Evolutionary conservation across 2,329 filamentous ascomycete species (phyloP), one percentile per base, ranked within the genome.

Genomic region (Aspergillus versicolor): DNA sequence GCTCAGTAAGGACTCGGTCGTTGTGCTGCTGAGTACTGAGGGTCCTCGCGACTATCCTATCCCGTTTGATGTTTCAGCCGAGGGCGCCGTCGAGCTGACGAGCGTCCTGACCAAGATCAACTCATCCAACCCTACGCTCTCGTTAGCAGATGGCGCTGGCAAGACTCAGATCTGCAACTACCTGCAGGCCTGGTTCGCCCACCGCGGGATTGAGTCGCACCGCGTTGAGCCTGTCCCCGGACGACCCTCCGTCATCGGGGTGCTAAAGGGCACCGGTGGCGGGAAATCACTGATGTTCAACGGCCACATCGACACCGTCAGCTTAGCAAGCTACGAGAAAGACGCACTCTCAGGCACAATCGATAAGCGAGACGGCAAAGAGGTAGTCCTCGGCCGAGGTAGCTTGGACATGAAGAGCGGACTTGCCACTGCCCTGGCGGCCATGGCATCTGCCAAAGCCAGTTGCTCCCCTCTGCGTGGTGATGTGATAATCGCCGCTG

Each of bases 1-100:
- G 0, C 62, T 82, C 0, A 70, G 70, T 7, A 63, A 70, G 0
- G 72, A 84, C n/a, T 81, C 84, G 0, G 77, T 86, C 0, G 79
- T 91, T 0, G 80, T 91, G 1, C 69, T 91, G 1, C 80, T 90
- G 42, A 87, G 83, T 60, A 91, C 88, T 0, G 87, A 90, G 68
- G 86, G 86, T 0, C 64, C 66, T 8, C 78, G 87, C 38, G 75
- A 80, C 2, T 88, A 89, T 60, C 49, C 63, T 0, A 57, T 69
- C 9, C 82, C 82, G 0, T 56, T 59, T 4, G 69, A 75, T 30
- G 77, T 82, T 0, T 74, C 74, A 1, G 58, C 62, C 3, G 75
- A 81, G 5, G 77, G 81, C 40, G 63, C 75, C 0, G 71, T 80
- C 4, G 52, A 58, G 0, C 63, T 84, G 30, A 79, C 80, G 0